phyloP scores from a whole-genome alignment of 116 monocot genomes.

The Posidonia oceanica region DNA sequence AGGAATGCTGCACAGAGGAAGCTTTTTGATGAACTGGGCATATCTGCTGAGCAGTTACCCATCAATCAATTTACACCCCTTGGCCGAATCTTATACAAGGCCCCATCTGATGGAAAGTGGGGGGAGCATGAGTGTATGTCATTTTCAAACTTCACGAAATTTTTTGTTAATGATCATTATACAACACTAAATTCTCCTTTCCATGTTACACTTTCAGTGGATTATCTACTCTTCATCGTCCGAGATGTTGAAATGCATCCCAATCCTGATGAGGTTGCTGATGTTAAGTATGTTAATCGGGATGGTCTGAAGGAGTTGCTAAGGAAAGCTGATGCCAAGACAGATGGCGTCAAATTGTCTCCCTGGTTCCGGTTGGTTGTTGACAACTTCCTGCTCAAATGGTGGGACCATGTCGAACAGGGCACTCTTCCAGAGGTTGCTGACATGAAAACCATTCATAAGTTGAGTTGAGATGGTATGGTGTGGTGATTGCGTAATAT shows the following conservation, averaged over 20 bases:
- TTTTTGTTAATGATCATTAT: too few relatives aligned
- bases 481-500: too few relatives aligned
- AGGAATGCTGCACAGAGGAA: slow-evolving; percentile 94
- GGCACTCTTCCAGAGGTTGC: slow-evolving; percentile 60
- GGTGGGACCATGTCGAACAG: slow-evolving; percentile 93
- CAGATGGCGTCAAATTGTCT: slow-evolving; percentile 68
- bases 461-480: slow-evolving; percentile 23
- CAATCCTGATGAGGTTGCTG: slow-evolving; percentile 86
- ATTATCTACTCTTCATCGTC: slow-evolving; percentile 85
- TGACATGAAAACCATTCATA: slow-evolving; percentile 92
- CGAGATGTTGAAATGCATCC: slow-evolving; percentile 62
- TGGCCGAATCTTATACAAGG: slow-evolving; percentile 85
- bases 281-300: slow-evolving; percentile 58
- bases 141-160: too few relatives aligned
- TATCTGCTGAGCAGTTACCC: slow-evolving; percentile 59
- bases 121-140: slow-evolving; percentile 88
- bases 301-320: slow-evolving; percentile 68
- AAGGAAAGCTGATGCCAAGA: slow-evolving; percentile 67
- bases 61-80: slow-evolving; percentile 73
- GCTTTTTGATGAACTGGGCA: slow-evolving; percentile 77
- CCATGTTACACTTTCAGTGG: slow-evolving; percentile 34
- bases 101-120: slow-evolving; percentile 99
- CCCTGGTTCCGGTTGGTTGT: slow-evolving; percentile 97
- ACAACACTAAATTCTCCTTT: not conserved
- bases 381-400: slow-evolving; percentile 78